A percentile compares a stretch with the other conserved stretches of the same genome.
Evolutionary conservation across 495 filamentous ascomycete species (phyloP).

Genomic region (Penicillium daleae): DNA sequence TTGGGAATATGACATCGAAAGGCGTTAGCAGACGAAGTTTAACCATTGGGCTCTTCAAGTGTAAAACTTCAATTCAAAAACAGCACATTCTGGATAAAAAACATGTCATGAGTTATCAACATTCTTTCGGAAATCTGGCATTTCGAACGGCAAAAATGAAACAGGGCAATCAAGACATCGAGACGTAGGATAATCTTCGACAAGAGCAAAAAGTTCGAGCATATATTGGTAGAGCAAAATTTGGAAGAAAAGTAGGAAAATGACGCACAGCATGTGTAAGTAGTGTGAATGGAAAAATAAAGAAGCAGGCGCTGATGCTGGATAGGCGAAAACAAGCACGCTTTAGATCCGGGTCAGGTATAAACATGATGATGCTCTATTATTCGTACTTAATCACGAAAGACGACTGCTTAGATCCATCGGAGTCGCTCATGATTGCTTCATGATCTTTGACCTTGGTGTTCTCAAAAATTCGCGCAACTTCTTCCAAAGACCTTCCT

Average conservation of each 20-base stretch:
- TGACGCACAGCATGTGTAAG: background rate
- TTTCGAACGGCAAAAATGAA: background rate
- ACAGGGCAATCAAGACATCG: background rate
- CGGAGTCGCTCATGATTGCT: conserved; percentile 1
- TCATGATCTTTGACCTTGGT: background rate
- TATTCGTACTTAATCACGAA: conserved; percentile 13
- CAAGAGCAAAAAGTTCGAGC: background rate
- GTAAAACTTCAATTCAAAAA: background rate
- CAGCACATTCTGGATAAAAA: background rate
- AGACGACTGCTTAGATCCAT: conserved; percentile 10
- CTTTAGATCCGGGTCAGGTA: conserved; percentile 2
- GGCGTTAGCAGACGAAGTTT: background rate
- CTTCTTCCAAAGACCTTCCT: conserved; percentile 16
- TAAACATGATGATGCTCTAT: conserved; percentile 6
- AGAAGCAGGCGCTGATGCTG: conserved; percentile 9
- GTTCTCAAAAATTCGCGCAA: conserved; percentile 11
- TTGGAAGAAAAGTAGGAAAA: background rate
- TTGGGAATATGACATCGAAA: background rate
- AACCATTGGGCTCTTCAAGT: background rate
- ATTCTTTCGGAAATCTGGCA: background rate
- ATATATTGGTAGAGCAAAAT: background rate
- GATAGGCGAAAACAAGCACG: conserved; percentile 1
- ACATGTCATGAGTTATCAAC: background rate
- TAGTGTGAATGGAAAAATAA: conserved; percentile 1
- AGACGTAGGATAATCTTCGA: background rate